Base-by-base conservation (phyloP, 169 alveolate genomes). In the Neospora caninum region DNA sequence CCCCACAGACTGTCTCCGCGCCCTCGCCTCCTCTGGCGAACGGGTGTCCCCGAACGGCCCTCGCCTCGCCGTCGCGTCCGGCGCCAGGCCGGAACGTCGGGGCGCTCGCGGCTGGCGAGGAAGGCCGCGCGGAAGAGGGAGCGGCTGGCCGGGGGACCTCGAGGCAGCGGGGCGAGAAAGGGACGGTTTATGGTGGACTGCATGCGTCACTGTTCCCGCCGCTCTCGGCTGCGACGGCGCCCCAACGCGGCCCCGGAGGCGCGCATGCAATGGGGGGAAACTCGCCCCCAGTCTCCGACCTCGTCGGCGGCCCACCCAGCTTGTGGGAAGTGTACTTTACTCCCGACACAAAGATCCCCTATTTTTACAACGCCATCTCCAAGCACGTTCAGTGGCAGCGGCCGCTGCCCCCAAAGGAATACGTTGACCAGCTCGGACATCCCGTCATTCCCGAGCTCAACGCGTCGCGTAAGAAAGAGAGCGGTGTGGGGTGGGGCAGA, bases 371-470 rank as follows among this genome's bases (percentile, higher is more conserved):
- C 80, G 54, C 94, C 84, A 1, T 91, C 36, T 69, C 98, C 2
- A 97, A 97, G 42, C 96, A 95, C 69, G 97, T 99, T 0, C 99
- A 98, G 84, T 98, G 99, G 99, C 99, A 97, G 89, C 93, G 95
- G 95, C 99, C 99, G 20, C 64, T 89, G 38, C 93, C 93, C 1
- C 88, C 93, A 9, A 31, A 38, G 42, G 84, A 73, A 13, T 73
- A 73, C 42, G 84, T 73, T 13, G 84, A 73, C 20, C 84, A n/a
- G 84, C 42, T 34, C 27, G 84, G 84, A n/a, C 22, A 73, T 36
- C 84, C 84, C 45, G 43, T 6, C 45, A 73, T 36, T 9, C 45
- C 84, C 1, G 84, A 73, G 1, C 84, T 73, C 84, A 13, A 13
- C 45, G 25, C 84, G 1, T 10, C 84, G 16, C 45, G 84, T 73